A percentile compares a stretch with the other conserved stretches of the same genome.
Evolutionary conservation across 768 basidiomycete species (phyloP).

Genomic region (Termitomyces sp.): DNA sequence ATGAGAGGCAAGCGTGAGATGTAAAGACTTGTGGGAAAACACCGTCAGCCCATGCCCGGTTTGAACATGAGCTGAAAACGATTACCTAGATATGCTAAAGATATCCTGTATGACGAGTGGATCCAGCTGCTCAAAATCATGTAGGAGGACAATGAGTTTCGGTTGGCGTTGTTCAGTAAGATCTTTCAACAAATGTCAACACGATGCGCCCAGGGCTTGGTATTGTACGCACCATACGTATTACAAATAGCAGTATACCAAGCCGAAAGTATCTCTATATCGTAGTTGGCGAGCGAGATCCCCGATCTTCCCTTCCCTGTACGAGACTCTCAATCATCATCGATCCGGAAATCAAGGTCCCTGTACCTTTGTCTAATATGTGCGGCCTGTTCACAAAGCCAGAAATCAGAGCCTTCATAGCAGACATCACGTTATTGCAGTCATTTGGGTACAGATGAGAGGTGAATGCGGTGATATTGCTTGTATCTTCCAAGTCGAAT

Average conservation of each 20-base stretch:
- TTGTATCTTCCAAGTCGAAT: slow-evolving; percentile 12
- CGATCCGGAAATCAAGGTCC: background rate
- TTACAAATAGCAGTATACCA: slow-evolving; percentile 51
- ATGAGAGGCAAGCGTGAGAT: slow-evolving; percentile 54
- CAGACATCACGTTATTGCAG: slow-evolving; percentile 43
- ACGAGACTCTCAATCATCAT: background rate
- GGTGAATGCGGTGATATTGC: slow-evolving; percentile 22
- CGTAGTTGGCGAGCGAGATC: slow-evolving; percentile 54
- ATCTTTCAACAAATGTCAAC: background rate
- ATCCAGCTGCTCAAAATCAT: slow-evolving; percentile 76
- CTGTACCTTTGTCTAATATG: slow-evolving; percentile 20
- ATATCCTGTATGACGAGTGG: slow-evolving; percentile 59
- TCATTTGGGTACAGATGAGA: slow-evolving; percentile 58
- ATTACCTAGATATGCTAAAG: slow-evolving; percentile 68
- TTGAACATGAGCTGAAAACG: background rate
- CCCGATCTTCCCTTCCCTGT: slow-evolving; percentile 44
- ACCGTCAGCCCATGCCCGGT: background rate
- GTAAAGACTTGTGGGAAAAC: slow-evolving; percentile 39
- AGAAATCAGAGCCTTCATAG: slow-evolving; percentile 53
- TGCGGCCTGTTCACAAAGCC: slow-evolving; percentile 44
- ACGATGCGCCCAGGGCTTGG: background rate
- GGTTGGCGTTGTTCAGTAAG: slow-evolving; percentile 17
- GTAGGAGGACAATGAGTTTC: slow-evolving; percentile 56
- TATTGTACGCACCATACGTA: slow-evolving; percentile 28
- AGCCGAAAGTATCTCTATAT: slow-evolving; percentile 54